Percentiles rank a stretch among this genome's conserved stretches.
These are phyloP conservation scores for Penicilliopsis zonata DNA, from an alignment of 495 filamentous ascomycete species.

Conservation along the genomic window DNA sequence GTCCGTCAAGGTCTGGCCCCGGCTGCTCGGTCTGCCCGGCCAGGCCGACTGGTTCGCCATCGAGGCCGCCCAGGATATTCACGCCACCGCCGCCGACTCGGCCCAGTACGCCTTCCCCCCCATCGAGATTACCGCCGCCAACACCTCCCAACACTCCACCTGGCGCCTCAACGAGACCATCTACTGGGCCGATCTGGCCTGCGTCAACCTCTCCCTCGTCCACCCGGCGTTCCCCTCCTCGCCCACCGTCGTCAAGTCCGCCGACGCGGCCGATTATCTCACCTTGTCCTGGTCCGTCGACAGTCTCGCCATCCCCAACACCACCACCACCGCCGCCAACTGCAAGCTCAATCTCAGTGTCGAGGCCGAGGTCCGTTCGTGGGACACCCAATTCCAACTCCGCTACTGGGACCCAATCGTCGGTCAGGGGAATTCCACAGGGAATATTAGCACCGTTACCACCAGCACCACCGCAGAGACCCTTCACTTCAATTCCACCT, in stretches of 20 bases:
- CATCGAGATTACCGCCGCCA: slow-evolving; percentile 19
- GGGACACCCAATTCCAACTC: slow-evolving; percentile 26
- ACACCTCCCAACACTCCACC: slow-evolving; percentile 12
- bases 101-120: slow-evolving; percentile 22
- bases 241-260: slow-evolving; percentile 12
- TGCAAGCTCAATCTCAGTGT: slow-evolving; percentile 25
- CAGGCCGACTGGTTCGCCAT: slow-evolving; percentile 26
- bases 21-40: slow-evolving; percentile 15
- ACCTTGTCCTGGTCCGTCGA: slow-evolving; percentile 20
- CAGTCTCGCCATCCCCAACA: slow-evolving; percentile 12
- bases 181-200: slow-evolving; percentile 24
- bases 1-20: slow-evolving; percentile 23
- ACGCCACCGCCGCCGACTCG: slow-evolving; percentile 17
- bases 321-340: slow-evolving; percentile 5
- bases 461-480: slow-evolving; percentile 5
- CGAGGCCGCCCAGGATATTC: slow-evolving; percentile 12
- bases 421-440: no score
- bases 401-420: slow-evolving; percentile 31
- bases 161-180: slow-evolving; percentile 27
- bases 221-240: slow-evolving; percentile 9
- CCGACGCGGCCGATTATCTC: slow-evolving; percentile 5
- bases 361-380: no score
- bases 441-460: slow-evolving; percentile 4
- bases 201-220: slow-evolving; percentile 12
- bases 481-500: slow-evolving; percentile 17